A percentile compares a stretch with the other conserved stretches of the same genome.
Evolutionary conservation across 139 green algal genomes (phyloP).

Genomic region (Picochlorum sp.): DNA sequence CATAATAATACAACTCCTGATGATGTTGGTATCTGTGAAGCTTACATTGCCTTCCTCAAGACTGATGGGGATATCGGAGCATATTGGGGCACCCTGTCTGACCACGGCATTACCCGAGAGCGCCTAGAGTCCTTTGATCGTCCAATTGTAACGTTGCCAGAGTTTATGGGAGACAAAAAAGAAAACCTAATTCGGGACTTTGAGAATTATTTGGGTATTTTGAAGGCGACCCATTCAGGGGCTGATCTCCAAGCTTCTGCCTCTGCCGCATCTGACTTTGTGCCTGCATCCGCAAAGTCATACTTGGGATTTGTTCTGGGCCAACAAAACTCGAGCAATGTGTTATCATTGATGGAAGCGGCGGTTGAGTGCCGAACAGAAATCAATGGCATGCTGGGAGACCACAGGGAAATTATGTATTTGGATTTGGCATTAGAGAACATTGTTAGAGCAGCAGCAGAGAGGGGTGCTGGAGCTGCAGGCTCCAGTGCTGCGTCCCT

Average conservation of each 20-base stretch:
- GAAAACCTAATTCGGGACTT: slow-evolving; percentile 86
- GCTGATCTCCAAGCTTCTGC: slow-evolving; percentile 65
- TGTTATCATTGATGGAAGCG: slow-evolving; percentile 77
- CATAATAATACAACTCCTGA: slow-evolving; percentile 90
- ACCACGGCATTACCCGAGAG: slow-evolving; percentile 73
- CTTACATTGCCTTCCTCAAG: slow-evolving; percentile 87
- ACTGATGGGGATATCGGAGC: slow-evolving; percentile 57
- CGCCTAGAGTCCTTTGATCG: slow-evolving; percentile 90
- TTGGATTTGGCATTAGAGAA: slow-evolving; percentile 93
- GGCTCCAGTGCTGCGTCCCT: slow-evolving; percentile 68
- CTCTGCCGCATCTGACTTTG: slow-evolving; percentile 29
- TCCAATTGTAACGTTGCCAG: slow-evolving; percentile 72
- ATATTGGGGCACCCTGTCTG: slow-evolving; percentile 86
- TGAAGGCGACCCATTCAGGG: slow-evolving; percentile 75
- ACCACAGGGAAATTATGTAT: slow-evolving; percentile 86
- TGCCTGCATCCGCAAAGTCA: slow-evolving; percentile 56
- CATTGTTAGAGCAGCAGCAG: slow-evolving; percentile 61
- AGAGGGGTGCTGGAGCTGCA: slow-evolving; percentile 47
- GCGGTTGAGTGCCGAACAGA: slow-evolving; percentile 84
- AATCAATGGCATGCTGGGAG: slow-evolving; percentile 49
- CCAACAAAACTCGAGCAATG: slow-evolving; percentile 47
- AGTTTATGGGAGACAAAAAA: slow-evolving; percentile 73
- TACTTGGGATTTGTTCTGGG: slow-evolving; percentile 76
- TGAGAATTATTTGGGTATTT: slow-evolving; percentile 85
- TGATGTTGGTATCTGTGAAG: slow-evolving; percentile 97